Evolutionary conservation across 140 eudicot genomes (phyloP), one percentile per base, ranked within the genome.

Genomic region (Anethum foeniculum): DNA sequence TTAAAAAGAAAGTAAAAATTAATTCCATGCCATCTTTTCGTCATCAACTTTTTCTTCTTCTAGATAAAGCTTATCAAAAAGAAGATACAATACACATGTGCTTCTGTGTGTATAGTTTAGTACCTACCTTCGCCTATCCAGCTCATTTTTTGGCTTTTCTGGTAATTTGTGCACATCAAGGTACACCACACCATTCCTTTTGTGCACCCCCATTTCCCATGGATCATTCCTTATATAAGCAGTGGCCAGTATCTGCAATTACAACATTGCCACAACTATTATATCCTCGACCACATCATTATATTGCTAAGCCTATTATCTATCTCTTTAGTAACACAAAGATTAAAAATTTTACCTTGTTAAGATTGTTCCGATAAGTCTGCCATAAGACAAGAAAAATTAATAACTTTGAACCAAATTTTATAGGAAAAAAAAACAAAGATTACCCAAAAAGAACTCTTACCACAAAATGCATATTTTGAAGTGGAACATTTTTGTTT

Each of bases 181-280:
- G 89, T 96, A 96, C 81, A 96, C 93, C 41, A 91, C 98, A 25
- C 99, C 99, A 71, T 93, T 96, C 84, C 99, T 88, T 86, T 89
- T 96, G 85, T 96, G 99, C 71, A 96, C 99, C 79, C 99, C 99
- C 99, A 96, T 96, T 87, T 96, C 99, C 99, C 99, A 96, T 39
- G 99, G 97, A 67, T 96, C 99, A 38, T 91, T 83, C 81, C 97
- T 91, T 78, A 93, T 85, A 86, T 93, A 96, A 86, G 97, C 97
- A 85, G 99, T 96, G 15, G 98, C 96, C 90, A 96, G 58, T 85
- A 96, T 93, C 99, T 95, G 90, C 81, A 84, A 79, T 77, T 71
- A 68, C 72, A 84, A 32, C 69, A 41, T 76, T 47, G 30, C 7
- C 79, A 77, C 77, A 51, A 30, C 13, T 32, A 30, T 71, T 71